Evolutionary conservation across 495 filamentous ascomycete species (phyloP).

Genomic region (Ramalina peruviana): DNA sequence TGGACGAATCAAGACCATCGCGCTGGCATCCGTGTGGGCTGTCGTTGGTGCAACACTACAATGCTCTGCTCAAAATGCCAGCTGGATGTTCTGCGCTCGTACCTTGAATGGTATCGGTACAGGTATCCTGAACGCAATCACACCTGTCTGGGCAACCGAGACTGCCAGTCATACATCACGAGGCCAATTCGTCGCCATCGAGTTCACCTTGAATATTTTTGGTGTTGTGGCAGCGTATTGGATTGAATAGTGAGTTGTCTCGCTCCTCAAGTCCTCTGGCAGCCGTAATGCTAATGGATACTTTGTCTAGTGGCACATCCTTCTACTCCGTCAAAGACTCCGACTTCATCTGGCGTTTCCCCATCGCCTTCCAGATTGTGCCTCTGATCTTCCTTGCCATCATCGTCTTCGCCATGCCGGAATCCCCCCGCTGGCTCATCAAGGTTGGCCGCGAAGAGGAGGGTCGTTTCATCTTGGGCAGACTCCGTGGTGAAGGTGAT

Average conservation of each 20-base stretch:
- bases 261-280: neutral
- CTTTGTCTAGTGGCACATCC: conserved; percentile 32
- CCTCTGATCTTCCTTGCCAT: conserved; percentile 40
- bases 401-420: conserved; percentile 48
- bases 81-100: conserved; percentile 61
- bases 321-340: conserved; percentile 41
- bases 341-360: conserved; percentile 51
- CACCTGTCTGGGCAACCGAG: conserved; percentile 61
- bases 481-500: conserved; percentile 45
- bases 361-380: conserved; percentile 58
- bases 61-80: conserved; percentile 45
- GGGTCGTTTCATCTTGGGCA: conserved; percentile 45
- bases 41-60: conserved; percentile 47
- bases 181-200: conserved; percentile 57
- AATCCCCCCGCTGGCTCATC: conserved; percentile 51
- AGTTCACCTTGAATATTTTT: conserved; percentile 62
- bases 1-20: conserved; percentile 49
- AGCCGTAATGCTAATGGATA: neutral
- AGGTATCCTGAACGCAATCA: conserved; percentile 56
- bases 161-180: conserved; percentile 53
- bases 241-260: conserved; percentile 45
- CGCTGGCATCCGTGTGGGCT: conserved; percentile 39
- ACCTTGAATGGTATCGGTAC: conserved; percentile 57
- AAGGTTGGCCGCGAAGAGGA: conserved; percentile 49
- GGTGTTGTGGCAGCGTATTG: conserved; percentile 62